phyloP scores from a whole-genome alignment of 176 grass and related monocot genomes.

The Rhynchospora pubera region DNA sequence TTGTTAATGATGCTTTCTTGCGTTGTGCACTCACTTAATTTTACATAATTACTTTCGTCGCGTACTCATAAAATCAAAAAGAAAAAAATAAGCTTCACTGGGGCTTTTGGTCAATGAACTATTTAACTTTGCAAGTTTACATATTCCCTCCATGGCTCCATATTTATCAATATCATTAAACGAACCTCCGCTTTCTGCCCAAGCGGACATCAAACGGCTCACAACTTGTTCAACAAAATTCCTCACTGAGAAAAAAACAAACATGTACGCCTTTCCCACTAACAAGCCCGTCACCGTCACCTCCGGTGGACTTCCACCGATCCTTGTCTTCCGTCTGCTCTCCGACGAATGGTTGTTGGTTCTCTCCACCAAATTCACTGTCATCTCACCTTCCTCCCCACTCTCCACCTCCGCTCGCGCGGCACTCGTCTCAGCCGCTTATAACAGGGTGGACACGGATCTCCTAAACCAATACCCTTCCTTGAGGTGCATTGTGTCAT shows the following conservation, averaged over 20 bases:
- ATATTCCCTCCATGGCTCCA: no score
- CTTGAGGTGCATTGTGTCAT: conserved; percentile 24
- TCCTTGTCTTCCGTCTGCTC: background rate
- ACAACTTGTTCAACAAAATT: background rate
- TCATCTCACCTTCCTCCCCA: conserved; percentile 22
- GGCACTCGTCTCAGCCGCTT: background rate
- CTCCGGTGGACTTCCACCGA: conserved; percentile 9
- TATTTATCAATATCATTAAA: no score
- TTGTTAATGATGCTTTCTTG: no score
- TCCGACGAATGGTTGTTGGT: background rate
- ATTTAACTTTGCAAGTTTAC: no score
- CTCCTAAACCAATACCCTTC: conserved; percentile 21
- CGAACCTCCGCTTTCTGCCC: no score
- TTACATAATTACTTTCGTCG: no score
- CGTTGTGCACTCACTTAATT: no score
- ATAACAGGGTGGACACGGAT: background rate
- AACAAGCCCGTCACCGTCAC: background rate
- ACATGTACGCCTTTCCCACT: no score
- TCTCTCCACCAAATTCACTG: conserved; percentile 4
- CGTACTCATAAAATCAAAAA: no score
- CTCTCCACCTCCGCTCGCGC: background rate
- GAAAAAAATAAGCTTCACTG: no score
- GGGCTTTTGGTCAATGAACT: no score
- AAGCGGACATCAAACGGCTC: background rate
- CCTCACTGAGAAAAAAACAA: background rate